Base-by-base conservation (phyloP, 176 grass and related monocot genomes). In the Musa troglodytarum region DNA sequence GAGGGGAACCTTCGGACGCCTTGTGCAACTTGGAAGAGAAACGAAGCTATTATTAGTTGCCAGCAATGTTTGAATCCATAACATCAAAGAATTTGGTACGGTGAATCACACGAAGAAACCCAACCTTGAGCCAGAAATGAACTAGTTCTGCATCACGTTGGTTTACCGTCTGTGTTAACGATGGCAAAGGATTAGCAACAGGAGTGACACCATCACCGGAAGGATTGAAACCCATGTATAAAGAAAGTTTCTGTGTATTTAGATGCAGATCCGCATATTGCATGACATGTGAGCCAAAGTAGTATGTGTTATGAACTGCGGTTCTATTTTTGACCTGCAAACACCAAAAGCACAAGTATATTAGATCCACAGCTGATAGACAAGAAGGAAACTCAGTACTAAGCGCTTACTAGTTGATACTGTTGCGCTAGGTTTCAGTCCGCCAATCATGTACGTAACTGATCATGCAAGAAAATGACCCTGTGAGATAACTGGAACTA, bases 51-150 rank as follows among this genome's bases (percentile, higher is more conserved):
- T 19, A 86, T 43, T 6, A 43, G 34, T 43, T 6, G 34, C 34
- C 4, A 4, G 4, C 34, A 5, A 43, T 43, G 34, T 43, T 43
- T 6, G 4, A 5, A 43, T 5, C 34, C 34, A 43, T 43, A 43
- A 43, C 34, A 43, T 43, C 34, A 4, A 43, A 34, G 2, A 34
- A 34, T 34, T 34, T 4, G 29, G 29, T 34, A 34, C 26, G 26
- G 26, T 28, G 26, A 2, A 28, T 28, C 26, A 28, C 26, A 28
- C 34, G 34, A 43, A 43, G 34, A 43, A 43, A 43, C 34, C 70
- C 17, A 87, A 87, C 85, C 77, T 87, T 94, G 63, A 93, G 90
- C 90, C 95, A 94, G 80, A 93, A 98, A 88, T 91, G 91, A 66
- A 94, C 80, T 62, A 98, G 95, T 80, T 91, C 88, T 57, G 90